Base-by-base conservation (phyloP, 2,329 filamentous ascomycete genomes). In the Colletotrichum incanum region DNA sequence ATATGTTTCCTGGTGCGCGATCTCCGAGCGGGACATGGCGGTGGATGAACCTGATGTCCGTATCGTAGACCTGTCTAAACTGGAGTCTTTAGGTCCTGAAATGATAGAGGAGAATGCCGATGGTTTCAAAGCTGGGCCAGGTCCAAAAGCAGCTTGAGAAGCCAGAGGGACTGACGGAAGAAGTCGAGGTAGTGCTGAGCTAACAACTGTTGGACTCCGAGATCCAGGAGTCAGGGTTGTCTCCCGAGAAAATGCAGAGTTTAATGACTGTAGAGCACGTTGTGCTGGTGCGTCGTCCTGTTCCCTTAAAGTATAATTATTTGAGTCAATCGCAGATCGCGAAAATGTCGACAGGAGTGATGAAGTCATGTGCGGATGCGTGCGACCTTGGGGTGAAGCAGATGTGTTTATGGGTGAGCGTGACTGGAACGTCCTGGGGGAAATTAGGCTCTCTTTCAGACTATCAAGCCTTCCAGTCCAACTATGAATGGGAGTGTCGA, bases 241-340 rank as follows among this genome's bases (percentile, higher is more conserved):
- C 45, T 49, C 26, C 14, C 16, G 26, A 55, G 50, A 34, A 26
- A 31, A 31, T 16, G 28, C 26, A 18, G 50, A 34, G 45, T 49
- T 49, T n/a, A 49, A 49, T 20, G 45, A 49, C 45, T 49, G 45
- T 49, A 49, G 45, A 49, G 45, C 45, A n/a, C 45, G 45, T 16
- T 49, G 45, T 49, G 9, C 18, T 49, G 45, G n/a, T 9, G 45
- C n/a, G 45, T 49, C 18, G 18, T 49, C 45, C 18, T 23, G n/a
- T 49, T 20, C 18, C 45, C 39, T 41, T 9, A 49, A 49, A 23
- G 45, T 49, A 9, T 49, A 49, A 49, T 8, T 9, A 41, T 41
- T 49, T 16, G 11, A 55, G 12, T 34, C 26, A 31, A 55, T 55
- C 28, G 26, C 50, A 14, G 50, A 55, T 16, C 50, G 50, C 16